Conservation (phyloP, 2,329 filamentous ascomycete genomes). For the Aureobasidium mangrovei region DNA sequence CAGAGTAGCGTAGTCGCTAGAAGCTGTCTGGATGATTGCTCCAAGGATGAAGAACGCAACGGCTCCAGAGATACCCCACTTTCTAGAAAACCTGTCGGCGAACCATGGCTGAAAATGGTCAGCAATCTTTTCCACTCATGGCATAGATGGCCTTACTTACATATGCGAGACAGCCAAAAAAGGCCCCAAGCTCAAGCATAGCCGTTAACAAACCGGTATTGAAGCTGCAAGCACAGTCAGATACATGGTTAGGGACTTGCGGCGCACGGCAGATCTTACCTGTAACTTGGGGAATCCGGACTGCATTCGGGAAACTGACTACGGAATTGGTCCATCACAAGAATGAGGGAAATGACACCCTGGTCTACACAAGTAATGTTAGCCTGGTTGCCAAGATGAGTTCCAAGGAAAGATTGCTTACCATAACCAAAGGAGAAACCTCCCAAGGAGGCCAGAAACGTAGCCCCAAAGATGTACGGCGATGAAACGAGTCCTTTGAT, state of each 20-base stretch:
- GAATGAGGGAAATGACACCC: slow-evolving; percentile 32
- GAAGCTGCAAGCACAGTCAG: slow-evolving; percentile 34
- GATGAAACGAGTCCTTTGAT: too few relatives aligned
- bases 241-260: slow-evolving; percentile 20
- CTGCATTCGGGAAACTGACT: slow-evolving; percentile 30
- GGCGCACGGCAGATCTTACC: too few relatives aligned
- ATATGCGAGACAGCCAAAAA: slow-evolving; percentile 37
- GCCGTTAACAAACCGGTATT: slow-evolving; percentile 42
- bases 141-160: slow-evolving; percentile 14
- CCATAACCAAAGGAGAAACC: too few relatives aligned
- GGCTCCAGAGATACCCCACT: slow-evolving; percentile 44
- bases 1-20: slow-evolving; percentile 44
- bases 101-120: slow-evolving; percentile 30
- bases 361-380: not conserved
- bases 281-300: too few relatives aligned
- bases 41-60: slow-evolving; percentile 45
- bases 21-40: slow-evolving; percentile 43
- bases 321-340: slow-evolving; percentile 46
- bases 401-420: too few relatives aligned
- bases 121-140: too few relatives aligned
- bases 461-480: too few relatives aligned
- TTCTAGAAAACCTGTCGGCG: slow-evolving; percentile 44
- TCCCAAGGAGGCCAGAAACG: too few relatives aligned
- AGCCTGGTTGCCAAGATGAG: too few relatives aligned
- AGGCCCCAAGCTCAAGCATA: slow-evolving; percentile 47